A percentile compares a stretch with the other conserved stretches of the same genome.
Evolutionary conservation across 2,329 filamentous ascomycete genomes (phyloP).

Genomic region (Aureobasidium lini): DNA sequence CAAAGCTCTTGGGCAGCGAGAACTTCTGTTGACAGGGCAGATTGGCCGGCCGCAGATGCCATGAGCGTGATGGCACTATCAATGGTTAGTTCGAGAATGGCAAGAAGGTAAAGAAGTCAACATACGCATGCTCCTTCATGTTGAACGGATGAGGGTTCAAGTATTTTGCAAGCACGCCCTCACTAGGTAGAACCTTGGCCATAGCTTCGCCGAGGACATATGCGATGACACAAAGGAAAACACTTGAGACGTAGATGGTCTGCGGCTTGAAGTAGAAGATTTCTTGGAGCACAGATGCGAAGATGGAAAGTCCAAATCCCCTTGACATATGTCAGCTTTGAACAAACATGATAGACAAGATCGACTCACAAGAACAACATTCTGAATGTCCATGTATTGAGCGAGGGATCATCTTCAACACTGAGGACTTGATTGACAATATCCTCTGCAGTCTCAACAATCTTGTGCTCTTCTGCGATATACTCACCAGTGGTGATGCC

Average conservation of each 20-base stretch:
- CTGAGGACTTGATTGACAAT: conserved; percentile 29
- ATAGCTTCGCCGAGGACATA: conserved; percentile 38
- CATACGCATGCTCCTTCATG: conserved; percentile 29
- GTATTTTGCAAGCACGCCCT: conserved; percentile 28
- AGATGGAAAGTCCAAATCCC: conserved; percentile 21
- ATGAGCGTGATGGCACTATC: conserved; percentile 33
- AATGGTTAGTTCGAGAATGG: background rate
- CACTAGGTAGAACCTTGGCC: conserved; percentile 30
- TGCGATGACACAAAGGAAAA: conserved; percentile 39
- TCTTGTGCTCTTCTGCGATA: conserved; percentile 13
- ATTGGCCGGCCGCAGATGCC: conserved; percentile 32
- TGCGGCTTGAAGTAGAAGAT: conserved; percentile 46
- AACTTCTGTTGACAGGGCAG: conserved; percentile 32
- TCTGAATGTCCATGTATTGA: conserved; percentile 33
- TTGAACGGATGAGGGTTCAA: conserved; percentile 34
- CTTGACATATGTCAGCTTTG: background rate
- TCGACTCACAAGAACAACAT: conserved; percentile 31
- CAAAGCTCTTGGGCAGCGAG: conserved; percentile 42
- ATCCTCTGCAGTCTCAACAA: conserved; percentile 23
- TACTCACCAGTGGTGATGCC: background rate
- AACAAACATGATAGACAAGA: background rate
- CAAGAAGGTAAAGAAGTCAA: background rate
- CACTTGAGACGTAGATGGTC: conserved; percentile 35
- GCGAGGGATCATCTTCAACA: conserved; percentile 31
- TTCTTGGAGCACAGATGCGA: conserved; percentile 31